These are phyloP conservation scores for Aspergillus bertholletiae DNA, from an alignment of 495 filamentous ascomycete genomes.

Conservation along the genomic window DNA sequence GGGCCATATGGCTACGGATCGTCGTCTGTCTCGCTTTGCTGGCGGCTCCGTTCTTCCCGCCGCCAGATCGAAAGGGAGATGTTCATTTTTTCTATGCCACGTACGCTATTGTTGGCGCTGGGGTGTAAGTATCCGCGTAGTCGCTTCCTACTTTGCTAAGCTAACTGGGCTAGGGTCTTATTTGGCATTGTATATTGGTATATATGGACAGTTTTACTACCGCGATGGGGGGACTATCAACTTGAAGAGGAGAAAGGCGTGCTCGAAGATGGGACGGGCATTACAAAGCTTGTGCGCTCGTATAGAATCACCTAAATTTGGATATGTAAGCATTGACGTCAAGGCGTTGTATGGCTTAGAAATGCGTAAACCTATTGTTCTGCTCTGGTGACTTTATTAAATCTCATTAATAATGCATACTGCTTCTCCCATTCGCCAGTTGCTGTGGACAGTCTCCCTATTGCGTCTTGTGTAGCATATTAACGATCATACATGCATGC, in stretches of 20 bases:
- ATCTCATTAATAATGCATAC: not conserved
- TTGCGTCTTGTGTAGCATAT: not conserved
- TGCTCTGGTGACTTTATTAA: too few relatives aligned
- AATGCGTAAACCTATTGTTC: too few relatives aligned
- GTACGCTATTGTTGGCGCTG: slow-evolving; percentile 68
- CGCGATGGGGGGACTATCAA: slow-evolving; percentile 53
- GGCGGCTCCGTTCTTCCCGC: slow-evolving; percentile 40
- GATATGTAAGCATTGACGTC: not conserved
- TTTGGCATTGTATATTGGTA: slow-evolving; percentile 69
- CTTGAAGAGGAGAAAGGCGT: slow-evolving; percentile 57
- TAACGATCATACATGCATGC: not conserved
- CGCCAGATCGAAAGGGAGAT: slow-evolving; percentile 45
- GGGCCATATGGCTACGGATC: slow-evolving; percentile 38
- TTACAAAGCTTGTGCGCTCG: slow-evolving; percentile 50
- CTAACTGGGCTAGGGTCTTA: slow-evolving; percentile 41
- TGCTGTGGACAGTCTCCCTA: not conserved
- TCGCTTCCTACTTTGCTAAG: not conserved
- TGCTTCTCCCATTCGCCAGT: not conserved
- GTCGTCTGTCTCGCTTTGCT: slow-evolving; percentile 30
- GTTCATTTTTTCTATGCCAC: slow-evolving; percentile 65
- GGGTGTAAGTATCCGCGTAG: slow-evolving; percentile 51
- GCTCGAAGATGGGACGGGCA: slow-evolving; percentile 55
- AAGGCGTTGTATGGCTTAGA: not conserved
- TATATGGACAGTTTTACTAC: slow-evolving; percentile 62
- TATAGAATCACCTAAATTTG: slow-evolving; percentile 5